phyloP scores from a whole-genome alignment of 768 basidiomycete genomes.

The Saitozyma podzolica region DNA sequence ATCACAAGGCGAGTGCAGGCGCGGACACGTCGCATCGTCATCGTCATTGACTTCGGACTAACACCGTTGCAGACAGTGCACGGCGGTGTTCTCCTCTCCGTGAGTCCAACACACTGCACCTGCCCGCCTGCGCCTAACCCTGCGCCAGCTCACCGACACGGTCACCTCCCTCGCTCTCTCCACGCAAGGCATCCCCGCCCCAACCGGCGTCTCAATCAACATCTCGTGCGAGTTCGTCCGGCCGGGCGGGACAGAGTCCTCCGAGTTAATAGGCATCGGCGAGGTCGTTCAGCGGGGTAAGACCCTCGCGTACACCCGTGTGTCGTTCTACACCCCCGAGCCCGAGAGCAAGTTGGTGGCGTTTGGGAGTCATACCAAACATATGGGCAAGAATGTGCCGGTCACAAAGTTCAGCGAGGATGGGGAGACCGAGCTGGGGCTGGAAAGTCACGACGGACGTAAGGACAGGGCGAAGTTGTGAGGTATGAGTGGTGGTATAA shows the following conservation, averaged over 20 bases:
- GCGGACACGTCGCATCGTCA: not conserved
- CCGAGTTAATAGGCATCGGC: constrained; percentile 33
- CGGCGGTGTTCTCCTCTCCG: constrained; percentile 42
- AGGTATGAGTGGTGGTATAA: too few relatives aligned
- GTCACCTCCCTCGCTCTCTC: constrained; percentile 47
- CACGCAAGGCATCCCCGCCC: constrained; percentile 43
- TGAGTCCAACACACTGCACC: constrained; percentile 15
- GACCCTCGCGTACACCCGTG: constrained; percentile 41
- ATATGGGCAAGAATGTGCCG: constrained; percentile 32
- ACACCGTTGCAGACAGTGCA: constrained; percentile 32
- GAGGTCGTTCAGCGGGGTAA: constrained; percentile 44
- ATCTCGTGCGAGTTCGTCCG: constrained; percentile 49
- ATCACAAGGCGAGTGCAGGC: constrained; percentile 32
- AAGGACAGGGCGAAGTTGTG: constrained; percentile 11
- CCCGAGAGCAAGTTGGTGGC: constrained; percentile 36
- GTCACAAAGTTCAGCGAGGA: constrained; percentile 23
- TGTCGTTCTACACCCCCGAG: constrained; percentile 32
- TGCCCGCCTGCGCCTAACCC: not conserved
- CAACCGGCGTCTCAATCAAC: constrained; percentile 48
- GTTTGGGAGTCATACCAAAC: constrained; percentile 49
- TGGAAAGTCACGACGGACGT: not conserved
- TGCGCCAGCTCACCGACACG: constrained; percentile 45
- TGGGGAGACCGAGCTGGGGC: constrained; percentile 31
- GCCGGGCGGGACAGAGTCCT: constrained; percentile 41
- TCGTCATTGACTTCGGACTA: not conserved